A percentile compares a stretch with the other conserved stretches of the same genome.
These are phyloP conservation scores for Globisporangium uncinulatum DNA, from an alignment of 352 stramenopile species.

Conservation along the genomic window DNA sequence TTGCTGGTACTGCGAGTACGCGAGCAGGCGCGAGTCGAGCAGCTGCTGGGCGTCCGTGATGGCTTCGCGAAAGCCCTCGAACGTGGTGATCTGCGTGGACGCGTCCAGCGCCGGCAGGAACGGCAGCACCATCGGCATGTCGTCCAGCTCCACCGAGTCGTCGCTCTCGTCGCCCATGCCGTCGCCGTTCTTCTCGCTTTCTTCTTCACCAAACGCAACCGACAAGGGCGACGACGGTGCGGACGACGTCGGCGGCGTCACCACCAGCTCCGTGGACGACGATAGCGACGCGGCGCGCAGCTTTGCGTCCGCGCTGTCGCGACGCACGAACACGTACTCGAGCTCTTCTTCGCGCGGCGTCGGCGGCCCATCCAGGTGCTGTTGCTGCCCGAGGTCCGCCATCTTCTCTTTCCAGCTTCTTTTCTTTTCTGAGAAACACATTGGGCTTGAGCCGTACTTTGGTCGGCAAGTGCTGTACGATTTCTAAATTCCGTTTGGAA, in stretches of 20 bases:
- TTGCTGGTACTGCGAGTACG: conserved; percentile 81
- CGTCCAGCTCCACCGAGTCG: conserved; percentile 40
- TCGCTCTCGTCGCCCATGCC: conserved; percentile 16
- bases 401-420: no score
- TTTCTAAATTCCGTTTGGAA: no score
- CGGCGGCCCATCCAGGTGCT: background rate
- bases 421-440: no score
- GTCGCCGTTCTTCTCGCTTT: conserved; percentile 22
- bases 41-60: conserved; percentile 67
- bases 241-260: conserved; percentile 11
- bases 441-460: no score
- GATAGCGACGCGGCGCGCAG: conserved; percentile 5
- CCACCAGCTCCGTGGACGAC: conserved; percentile 9
- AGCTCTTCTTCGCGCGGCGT: conserved; percentile 19
- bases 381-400: no score
- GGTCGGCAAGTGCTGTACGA: no score
- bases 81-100: conserved; percentile 83
- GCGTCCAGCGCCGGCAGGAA: conserved; percentile 73
- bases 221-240: conserved; percentile 6
- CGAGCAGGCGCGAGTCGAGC: conserved; percentile 70
- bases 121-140: conserved; percentile 43
- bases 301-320: conserved; percentile 7
- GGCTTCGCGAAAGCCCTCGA: conserved; percentile 74
- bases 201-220: background rate
- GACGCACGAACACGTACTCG: conserved; percentile 72